These are phyloP conservation scores for Pseudocercospora pini-densiflorae DNA, from an alignment of 2,329 filamentous ascomycete species.

Conservation along the genomic window DNA sequence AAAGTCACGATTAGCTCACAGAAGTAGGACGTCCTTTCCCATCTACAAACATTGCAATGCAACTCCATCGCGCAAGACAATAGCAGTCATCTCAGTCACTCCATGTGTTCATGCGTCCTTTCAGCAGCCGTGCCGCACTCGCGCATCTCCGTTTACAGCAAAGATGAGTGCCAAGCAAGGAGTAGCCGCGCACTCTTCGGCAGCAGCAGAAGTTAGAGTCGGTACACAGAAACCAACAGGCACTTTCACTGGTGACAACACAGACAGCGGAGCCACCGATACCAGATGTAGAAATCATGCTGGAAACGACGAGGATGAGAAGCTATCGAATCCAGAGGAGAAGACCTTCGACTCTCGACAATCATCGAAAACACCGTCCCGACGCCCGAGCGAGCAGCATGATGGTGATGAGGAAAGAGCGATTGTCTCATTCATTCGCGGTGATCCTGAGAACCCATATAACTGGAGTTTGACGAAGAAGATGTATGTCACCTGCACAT, in stretches of 20 bases:
- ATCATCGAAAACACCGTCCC: constrained; percentile 23
- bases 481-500: constrained; percentile 57
- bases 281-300: not conserved
- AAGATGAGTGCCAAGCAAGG: constrained; percentile 13
- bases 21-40: not conserved
- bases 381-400: constrained; percentile 20
- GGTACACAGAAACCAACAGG: constrained; percentile 14
- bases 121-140: not conserved
- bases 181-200: constrained; percentile 48
- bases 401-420: not conserved
- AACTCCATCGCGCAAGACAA: not conserved
- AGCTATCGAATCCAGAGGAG: constrained; percentile 19
- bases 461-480: constrained; percentile 56
- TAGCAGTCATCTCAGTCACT: not conserved
- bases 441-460: constrained; percentile 48
- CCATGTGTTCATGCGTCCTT: not conserved
- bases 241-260: constrained; percentile 15
- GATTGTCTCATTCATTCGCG: constrained; percentile 45
- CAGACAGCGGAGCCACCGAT: constrained; percentile 8
- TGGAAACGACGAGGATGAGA: constrained; percentile 24
- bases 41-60: not conserved
- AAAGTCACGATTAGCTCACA: not conserved
- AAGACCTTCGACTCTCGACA: constrained; percentile 26
- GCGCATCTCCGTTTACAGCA: not conserved
- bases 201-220: constrained; percentile 11